Percentiles rank a stretch among this genome's conserved stretches.
Conservation (phyloP, 768 basidiomycete genomes). For the Butyriboletus loyo region DNA sequence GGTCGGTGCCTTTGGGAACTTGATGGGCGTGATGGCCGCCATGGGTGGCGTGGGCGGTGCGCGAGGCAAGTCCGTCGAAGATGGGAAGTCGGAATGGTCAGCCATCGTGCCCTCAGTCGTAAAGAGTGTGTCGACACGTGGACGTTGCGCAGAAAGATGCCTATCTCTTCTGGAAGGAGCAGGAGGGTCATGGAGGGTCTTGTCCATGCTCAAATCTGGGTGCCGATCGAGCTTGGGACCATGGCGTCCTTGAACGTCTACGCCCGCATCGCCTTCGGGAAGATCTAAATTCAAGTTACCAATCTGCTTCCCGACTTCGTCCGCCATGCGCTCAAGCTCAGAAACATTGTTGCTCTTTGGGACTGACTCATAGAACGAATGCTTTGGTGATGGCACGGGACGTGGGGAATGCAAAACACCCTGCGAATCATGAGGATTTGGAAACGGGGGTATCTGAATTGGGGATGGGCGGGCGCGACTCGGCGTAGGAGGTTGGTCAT, state of each 20-base stretch:
- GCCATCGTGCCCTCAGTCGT: conserved; percentile 7
- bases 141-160: conserved; percentile 12
- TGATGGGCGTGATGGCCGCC: conserved; percentile 39
- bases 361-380: conserved; percentile 35
- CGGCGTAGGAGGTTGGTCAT: conserved; percentile 2
- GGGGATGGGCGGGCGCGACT: conserved; percentile 17
- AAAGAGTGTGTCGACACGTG: conserved; percentile 34
- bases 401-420: conserved; percentile 60
- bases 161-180: conserved; percentile 44
- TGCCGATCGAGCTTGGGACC: conserved; percentile 12
- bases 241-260: conserved; percentile 19
- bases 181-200: conserved; percentile 61
- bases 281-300: conserved; percentile 28
- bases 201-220: conserved; percentile 37
- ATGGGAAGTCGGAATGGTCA: conserved; percentile 5
- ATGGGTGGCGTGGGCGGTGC: conserved; percentile 54
- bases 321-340: conserved; percentile 71
- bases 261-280: conserved; percentile 21
- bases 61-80: conserved; percentile 15
- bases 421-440: conserved; percentile 32
- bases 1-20: conserved; percentile 34
- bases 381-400: conserved; percentile 65
- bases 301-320: conserved; percentile 40
- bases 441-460: conserved; percentile 23
- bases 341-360: conserved; percentile 50